Percentiles rank a stretch among this genome's conserved stretches.
phyloP scores from a whole-genome alignment of 495 filamentous ascomycete genomes.

The Penicillium pancosmium region DNA sequence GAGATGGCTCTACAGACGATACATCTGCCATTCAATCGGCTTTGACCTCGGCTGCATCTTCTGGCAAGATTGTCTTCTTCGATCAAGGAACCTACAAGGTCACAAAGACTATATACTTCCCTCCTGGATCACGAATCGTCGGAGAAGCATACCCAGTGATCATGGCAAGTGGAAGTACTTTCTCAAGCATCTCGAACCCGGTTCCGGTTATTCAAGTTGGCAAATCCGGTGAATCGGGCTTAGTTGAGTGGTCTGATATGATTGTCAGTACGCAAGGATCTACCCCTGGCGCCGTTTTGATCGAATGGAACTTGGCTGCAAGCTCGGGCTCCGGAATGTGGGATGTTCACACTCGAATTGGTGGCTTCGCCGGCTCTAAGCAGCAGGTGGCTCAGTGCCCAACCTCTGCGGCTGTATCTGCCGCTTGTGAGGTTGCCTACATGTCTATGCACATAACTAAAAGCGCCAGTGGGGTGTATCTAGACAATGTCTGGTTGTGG shows the following conservation, averaged over 20 bases:
- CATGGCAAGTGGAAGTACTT: conserved; percentile 61
- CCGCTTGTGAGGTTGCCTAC: conserved; percentile 64
- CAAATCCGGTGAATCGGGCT: conserved; percentile 51
- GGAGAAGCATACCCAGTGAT: conserved; percentile 66
- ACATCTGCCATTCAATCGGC: conserved; percentile 51
- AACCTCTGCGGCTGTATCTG: conserved; percentile 36
- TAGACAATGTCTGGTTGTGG: conserved; percentile 75
- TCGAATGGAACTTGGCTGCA: conserved; percentile 71
- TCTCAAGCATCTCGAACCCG: conserved; percentile 62
- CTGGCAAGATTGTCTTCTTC: conserved; percentile 52
- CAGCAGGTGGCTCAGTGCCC: conserved; percentile 54
- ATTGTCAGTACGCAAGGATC: conserved; percentile 63
- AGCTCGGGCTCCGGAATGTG: conserved; percentile 54
- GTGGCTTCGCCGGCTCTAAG: conserved; percentile 56
- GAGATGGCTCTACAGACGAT: conserved; percentile 75
- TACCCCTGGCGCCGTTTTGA: conserved; percentile 66
- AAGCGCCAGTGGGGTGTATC: conserved; percentile 50
- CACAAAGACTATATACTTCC: conserved; percentile 49
- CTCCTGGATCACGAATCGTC: conserved; percentile 45
- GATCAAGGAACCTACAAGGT: conserved; percentile 52
- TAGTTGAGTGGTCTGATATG: conserved; percentile 61
- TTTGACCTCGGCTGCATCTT: conserved; percentile 39
- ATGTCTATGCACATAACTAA: conserved; percentile 68
- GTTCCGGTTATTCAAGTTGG: conserved; percentile 69
- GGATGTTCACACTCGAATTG: conserved; percentile 61